A percentile compares a stretch with the other conserved stretches of the same genome.
phyloP scores from a whole-genome alignment of 2,329 filamentous ascomycete genomes.

The Xylariaceae sp. region DNA sequence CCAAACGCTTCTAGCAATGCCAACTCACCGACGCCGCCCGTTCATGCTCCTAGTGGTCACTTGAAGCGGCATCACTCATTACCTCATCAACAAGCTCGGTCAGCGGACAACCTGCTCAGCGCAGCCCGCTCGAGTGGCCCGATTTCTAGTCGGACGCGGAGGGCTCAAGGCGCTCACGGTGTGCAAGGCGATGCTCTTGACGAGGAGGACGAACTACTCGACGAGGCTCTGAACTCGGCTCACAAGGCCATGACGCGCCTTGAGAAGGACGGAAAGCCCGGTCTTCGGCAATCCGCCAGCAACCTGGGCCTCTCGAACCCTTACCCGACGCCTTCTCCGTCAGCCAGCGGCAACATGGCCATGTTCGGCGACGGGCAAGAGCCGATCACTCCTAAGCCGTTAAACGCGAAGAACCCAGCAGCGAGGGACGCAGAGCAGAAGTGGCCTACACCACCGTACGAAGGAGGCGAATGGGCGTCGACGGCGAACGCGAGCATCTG shows the following conservation, averaged over 20 bases:
- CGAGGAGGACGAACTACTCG: constrained; percentile 91
- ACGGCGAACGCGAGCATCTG: constrained; percentile 78
- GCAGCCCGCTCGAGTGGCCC: constrained; percentile 53
- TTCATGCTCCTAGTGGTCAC: constrained; percentile 46
- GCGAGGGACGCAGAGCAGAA: constrained; percentile 52
- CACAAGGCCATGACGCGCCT: constrained; percentile 69
- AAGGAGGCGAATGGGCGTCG: constrained; percentile 86
- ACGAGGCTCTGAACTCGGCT: constrained; percentile 78
- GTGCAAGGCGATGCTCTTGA: constrained; percentile 89
- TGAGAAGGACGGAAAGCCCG: constrained; percentile 48
- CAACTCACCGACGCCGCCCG: constrained; percentile 46
- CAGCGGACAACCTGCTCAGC: constrained; percentile 58
- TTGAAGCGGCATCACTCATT: constrained; percentile 62
- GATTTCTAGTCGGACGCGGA: constrained; percentile 72
- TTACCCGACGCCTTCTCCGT: constrained; percentile 65
- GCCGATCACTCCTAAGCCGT: constrained; percentile 60
- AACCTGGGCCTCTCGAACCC: constrained; percentile 57
- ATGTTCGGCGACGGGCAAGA: constrained; percentile 65
- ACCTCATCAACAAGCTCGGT: constrained; percentile 57
- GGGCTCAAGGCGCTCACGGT: constrained; percentile 69
- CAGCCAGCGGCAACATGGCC: constrained; percentile 73
- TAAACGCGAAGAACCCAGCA: constrained; percentile 58
- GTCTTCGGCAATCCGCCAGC: constrained; percentile 58
- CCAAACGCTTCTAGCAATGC: constrained; percentile 46
- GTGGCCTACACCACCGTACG: constrained; percentile 94